These are phyloP conservation scores for Arabidopsis hybrid DNA, from an alignment of 441 rosid species.

Conservation along the genomic window DNA sequence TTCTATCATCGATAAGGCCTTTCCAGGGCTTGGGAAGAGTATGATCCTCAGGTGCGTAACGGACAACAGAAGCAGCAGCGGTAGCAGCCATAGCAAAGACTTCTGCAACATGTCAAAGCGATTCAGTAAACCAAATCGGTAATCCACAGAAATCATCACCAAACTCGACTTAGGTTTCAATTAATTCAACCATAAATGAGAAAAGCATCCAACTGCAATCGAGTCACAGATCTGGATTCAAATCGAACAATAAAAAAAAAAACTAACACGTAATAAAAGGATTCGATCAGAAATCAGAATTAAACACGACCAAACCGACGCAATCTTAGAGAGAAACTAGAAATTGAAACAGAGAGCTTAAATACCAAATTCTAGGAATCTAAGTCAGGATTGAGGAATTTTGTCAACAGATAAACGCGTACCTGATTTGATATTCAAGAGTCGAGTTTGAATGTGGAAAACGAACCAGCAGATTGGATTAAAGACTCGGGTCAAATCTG, in stretches of 20 bases:
- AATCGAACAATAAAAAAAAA: background rate
- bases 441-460: background rate
- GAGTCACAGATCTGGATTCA: constrained; percentile 25
- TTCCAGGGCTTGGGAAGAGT: constrained; percentile 97
- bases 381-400: background rate
- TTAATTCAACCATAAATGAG: too few relatives aligned
- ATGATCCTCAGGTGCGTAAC: constrained; percentile 90
- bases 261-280: constrained; percentile 1
- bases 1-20: constrained; percentile 85
- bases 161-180: background rate
- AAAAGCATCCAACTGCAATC: background rate
- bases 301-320: too few relatives aligned
- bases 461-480: background rate
- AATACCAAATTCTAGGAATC: background rate
- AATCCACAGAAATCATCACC: background rate
- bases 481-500: background rate
- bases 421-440: constrained; percentile 10
- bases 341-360: background rate
- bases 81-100: constrained; percentile 65
- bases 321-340: background rate
- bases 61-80: constrained; percentile 58
- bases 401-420: background rate
- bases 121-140: too few relatives aligned
- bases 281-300: constrained; percentile 8
- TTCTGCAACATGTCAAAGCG: background rate